Evolutionary conservation across 345 rosid species (phyloP).

Genomic region (Boechera retrofracta): DNA sequence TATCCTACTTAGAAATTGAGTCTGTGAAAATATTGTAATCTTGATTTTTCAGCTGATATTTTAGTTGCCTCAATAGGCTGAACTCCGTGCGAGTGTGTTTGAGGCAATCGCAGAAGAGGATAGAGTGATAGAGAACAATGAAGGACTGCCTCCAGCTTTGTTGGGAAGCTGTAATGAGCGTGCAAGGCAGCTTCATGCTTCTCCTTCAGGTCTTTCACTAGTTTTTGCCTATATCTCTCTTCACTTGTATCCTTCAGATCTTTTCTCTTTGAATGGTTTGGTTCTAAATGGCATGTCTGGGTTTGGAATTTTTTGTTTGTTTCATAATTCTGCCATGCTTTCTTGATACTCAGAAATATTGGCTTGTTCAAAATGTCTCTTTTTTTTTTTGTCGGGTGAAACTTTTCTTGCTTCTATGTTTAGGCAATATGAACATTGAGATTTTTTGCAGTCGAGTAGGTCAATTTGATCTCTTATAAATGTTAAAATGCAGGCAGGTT

Average conservation of each 20-base stretch:
- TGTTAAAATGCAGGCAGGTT: slow-evolving; percentile 74
- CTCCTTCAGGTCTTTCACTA: slow-evolving; percentile 71
- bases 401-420: slow-evolving; percentile 11
- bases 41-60: slow-evolving; percentile 12
- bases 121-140: slow-evolving; percentile 68
- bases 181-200: slow-evolving; percentile 92
- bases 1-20: background rate
- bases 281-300: slow-evolving; percentile 12
- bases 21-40: background rate
- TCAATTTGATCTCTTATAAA: slow-evolving; percentile 10
- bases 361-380: background rate
- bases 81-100: slow-evolving; percentile 96
- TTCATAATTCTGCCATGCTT: background rate
- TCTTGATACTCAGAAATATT: background rate
- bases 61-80: slow-evolving; percentile 62
- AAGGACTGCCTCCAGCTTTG: slow-evolving; percentile 89
- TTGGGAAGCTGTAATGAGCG: slow-evolving; percentile 96
- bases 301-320: background rate
- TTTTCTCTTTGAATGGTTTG: background rate
- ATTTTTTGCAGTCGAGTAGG: background rate
- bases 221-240: slow-evolving; percentile 1
- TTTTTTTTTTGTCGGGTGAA: background rate
- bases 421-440: slow-evolving; percentile 9
- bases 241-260: background rate
- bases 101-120: slow-evolving; percentile 99